Evolutionary conservation across 2,329 filamentous ascomycete species (phyloP), one percentile per base, ranked within the genome.

Genomic region (Sphaceloma murrayae): DNA sequence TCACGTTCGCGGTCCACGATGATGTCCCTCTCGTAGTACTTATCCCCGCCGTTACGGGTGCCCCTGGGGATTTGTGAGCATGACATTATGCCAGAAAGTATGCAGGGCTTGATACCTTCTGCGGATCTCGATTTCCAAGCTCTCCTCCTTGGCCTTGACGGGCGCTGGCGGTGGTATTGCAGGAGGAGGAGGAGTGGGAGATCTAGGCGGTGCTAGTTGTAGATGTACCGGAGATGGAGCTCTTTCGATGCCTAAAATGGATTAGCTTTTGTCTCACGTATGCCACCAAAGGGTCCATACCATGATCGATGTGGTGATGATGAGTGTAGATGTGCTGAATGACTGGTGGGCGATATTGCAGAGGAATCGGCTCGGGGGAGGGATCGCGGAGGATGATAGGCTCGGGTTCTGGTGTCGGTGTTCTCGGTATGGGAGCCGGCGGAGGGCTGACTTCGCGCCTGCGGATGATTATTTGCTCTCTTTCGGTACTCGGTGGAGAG

Each of bases 281-380:
- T 21, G 8, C 29, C 46, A 45, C 16, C 43, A 46, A n/a, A 47
- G 42, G 29, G 47, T 24, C 62, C 77, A 59, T 69, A 85, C 84
- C 87, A 64, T 94, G 85, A 57, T 94, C 84, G 54, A 93, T 82
- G 57, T 89, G 83, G 47, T 80, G 75, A 59, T 91, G 89, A 63
- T 91, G 85, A 0, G 85, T 93, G 52, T 93, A 88, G 47, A 94
- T 79, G 58, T 94, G 85, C 56, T 89, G 78, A 62, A 89, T 84
- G 53, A 94, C 85, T 1, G 81, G 82, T 24, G 86, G 86, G 14
- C 80, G 77, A 78, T 33, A 73, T 27, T 27, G 70, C 34, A 66
- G 65, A 32, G 67, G 67, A 19, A 61, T 58, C 6, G 67, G 64
- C 36, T 65, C 61, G 38, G 76, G 75, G 14, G 74, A 72, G 3